Evolutionary conservation across 1,139 yeast species (phyloP), one percentile per base, ranked within the genome.

Genomic region (Oligophagozyma castellii): DNA sequence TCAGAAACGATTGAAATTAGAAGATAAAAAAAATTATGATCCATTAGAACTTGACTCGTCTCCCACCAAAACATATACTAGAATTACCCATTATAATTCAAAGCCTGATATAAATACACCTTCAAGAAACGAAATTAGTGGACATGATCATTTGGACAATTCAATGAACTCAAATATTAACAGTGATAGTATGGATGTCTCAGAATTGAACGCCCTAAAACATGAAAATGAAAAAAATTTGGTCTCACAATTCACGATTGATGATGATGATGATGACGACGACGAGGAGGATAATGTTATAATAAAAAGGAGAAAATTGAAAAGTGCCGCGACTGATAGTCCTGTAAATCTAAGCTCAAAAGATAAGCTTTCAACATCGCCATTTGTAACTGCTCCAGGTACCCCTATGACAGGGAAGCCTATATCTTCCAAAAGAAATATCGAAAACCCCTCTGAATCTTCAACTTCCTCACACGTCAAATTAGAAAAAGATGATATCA

Each of bases 221-320:
- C 5, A 22, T 5, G 23, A 26, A 8, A 10, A 4, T 8, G 29
- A 23, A 12, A 22, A 29, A n/a, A n/a, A n/a, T n/a, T n/a, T n/a
- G n/a, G n/a, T n/a, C n/a, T n/a, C n/a, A n/a, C n/a, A n/a, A n/a
- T n/a, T n/a, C n/a, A n/a, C n/a, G n/a, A n/a, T n/a, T n/a, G n/a
- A n/a, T n/a, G 42, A 36, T 5, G 35, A 38, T 1, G 43, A 36
- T 12, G 46, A 40, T 16, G 51, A 44, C 5, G 45, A 44, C 4
- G 53, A 46, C 19, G 65, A 65, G 26, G 71, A 70, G 5, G 78
- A 72, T 5, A 77, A 72, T 27, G 68, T 72, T 13, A 53, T 67
- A 4, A 59, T 71, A 16, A 61, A 66, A 11, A 37, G 58, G 41
- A 35, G 59, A 41, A 44, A 59, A 2, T 36, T 49, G 30, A 41